Evolutionary conservation across 2,329 filamentous ascomycete species (phyloP), one percentile per base, ranked within the genome.

Genomic region (Chrysosporium keratinophilum): DNA sequence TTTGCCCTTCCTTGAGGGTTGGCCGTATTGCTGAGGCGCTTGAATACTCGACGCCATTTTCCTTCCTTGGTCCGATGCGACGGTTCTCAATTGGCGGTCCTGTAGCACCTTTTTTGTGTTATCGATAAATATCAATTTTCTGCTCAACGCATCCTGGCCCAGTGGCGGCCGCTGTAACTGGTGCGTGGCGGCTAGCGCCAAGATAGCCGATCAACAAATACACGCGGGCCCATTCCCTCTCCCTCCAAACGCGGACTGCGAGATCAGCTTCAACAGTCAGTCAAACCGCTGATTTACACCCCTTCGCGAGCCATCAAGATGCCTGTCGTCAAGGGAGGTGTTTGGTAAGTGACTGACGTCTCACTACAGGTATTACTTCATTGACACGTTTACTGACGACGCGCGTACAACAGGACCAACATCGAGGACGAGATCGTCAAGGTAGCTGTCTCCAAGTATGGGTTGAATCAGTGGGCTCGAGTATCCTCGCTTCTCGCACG

Each of bases 401-500:
- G 5, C 14, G 14, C 23, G 31, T 12, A 28, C 23, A 17, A 11
- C 51, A 73, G 71, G 81, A 83, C 81, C 11, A 84, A 84, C 61
- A 82, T 84, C 60, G 81, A 84, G 78, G 93, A 98, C 74, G 93
- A 98, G 73, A 95, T 97, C 65, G 85, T 98, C 73, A 96, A 97
- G 74, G 90, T 89, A 54, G 86, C 87, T 56, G 88, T 95, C 60
- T 93, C 87, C 62, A 95, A 95, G 71, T 95, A 95, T 77, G 89
- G 89, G 48, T 79, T 95, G 57, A 93, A 95, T 67, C 93, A 98
- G 74, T 98, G 93, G 93, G 91, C 93, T 67, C 91, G 93, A 71
- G 93, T 97, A 59, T 96, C 93, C 54, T 97, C 93, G 55, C 81
- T 98, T 60, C 84, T 98, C 61, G 91, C 91, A 68, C 88, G 94